Evolutionary conservation across 495 filamentous ascomycete species (phyloP).

Genomic region (Penicillium riverlandense): DNA sequence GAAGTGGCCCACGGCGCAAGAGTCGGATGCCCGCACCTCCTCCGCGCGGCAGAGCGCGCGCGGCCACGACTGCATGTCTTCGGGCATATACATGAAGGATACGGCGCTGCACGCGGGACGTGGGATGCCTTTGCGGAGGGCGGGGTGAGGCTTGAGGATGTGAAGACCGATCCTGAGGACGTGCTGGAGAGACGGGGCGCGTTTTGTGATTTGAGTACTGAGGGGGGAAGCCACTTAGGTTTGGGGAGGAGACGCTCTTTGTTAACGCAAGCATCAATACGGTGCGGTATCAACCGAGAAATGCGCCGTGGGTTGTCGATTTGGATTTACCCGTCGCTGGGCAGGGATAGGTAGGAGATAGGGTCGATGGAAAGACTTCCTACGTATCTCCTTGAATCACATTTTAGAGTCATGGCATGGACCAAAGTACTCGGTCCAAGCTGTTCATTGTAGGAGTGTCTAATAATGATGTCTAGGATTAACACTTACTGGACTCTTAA

Average conservation of each 20-base stretch:
- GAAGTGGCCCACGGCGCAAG: conserved; percentile 18
- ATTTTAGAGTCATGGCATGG: no score
- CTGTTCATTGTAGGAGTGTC: no score
- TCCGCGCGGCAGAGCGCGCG: conserved; percentile 33
- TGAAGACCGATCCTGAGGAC: conserved; percentile 28
- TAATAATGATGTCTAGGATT: no score
- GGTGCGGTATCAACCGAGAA: conserved; percentile 37
- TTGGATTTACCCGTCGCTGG: conserved; percentile 41
- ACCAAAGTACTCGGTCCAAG: no score
- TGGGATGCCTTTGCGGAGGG: conserved; percentile 35
- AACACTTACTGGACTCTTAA: no score
- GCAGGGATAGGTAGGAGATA: no score
- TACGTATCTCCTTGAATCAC: no score
- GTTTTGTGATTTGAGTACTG: conserved; percentile 34
- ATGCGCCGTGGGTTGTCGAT: conserved; percentile 60
- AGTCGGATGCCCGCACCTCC: conserved; percentile 44
- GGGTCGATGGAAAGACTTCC: no score
- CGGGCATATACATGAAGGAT: conserved; percentile 62
- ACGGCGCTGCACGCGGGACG: conserved; percentile 54
- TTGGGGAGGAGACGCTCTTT: conserved; percentile 58
- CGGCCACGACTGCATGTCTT: conserved; percentile 50
- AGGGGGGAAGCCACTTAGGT: conserved; percentile 23
- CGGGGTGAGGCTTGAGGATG: conserved; percentile 14
- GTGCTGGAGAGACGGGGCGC: conserved; percentile 35
- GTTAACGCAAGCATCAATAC: conserved; percentile 63